These are phyloP conservation scores for Melampsora larici-populina DNA, from an alignment of 1,284 basidiomycete species.

Conservation along the genomic window DNA sequence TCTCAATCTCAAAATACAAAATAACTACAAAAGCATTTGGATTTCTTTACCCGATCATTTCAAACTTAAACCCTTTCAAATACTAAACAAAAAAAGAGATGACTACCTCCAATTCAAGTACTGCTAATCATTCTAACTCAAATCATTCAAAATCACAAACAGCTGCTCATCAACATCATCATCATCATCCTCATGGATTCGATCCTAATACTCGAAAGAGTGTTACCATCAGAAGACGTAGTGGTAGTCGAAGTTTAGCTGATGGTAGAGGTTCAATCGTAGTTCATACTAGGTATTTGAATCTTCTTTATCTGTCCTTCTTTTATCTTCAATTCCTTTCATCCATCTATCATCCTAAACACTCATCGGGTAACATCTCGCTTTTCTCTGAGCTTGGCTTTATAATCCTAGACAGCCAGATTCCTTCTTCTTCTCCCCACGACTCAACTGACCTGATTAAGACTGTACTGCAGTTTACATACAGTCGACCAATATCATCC, in stretches of 20 bases:
- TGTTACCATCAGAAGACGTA: constrained; percentile 23
- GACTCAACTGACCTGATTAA: not conserved
- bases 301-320: not conserved
- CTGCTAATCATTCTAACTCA: too few relatives aligned
- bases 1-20: too few relatives aligned
- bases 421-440: not conserved
- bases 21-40: too few relatives aligned
- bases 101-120: too few relatives aligned
- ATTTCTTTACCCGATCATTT: too few relatives aligned
- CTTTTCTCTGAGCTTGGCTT: not conserved
- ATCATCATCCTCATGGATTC: too few relatives aligned
- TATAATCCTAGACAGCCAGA: not conserved
- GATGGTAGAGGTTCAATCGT: constrained; percentile 25
- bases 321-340: not conserved
- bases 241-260: constrained; percentile 16
- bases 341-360: constrained; percentile 6
- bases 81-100: too few relatives aligned
- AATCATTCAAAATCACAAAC: too few relatives aligned
- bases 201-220: not conserved
- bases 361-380: not conserved
- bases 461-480: not conserved
- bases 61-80: too few relatives aligned
- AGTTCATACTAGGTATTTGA: constrained; percentile 28
- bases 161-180: too few relatives aligned
- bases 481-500: too few relatives aligned